These are phyloP conservation scores for Monotropa hypopitys DNA, from an alignment of 179 eudicot species.

Conservation along the genomic window DNA sequence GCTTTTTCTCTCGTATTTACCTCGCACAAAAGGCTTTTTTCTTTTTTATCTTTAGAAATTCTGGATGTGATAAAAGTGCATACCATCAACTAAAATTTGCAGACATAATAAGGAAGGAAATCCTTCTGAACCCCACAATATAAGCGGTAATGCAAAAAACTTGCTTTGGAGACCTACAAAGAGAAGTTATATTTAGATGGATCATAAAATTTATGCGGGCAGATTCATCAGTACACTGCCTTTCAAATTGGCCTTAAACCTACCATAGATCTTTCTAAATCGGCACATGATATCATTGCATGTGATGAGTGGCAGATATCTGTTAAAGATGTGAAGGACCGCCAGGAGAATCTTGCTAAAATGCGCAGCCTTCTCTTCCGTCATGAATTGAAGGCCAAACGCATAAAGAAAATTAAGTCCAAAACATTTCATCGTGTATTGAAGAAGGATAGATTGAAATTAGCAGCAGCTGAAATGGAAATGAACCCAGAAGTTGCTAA, in stretches of 20 bases:
- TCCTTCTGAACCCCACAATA: not conserved
- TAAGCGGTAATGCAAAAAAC: not conserved
- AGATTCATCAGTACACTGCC: not conserved
- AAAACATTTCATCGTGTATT: slow-evolving; percentile 66
- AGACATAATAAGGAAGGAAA: not conserved
- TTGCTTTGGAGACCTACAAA: not conserved
- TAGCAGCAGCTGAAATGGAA: slow-evolving; percentile 23
- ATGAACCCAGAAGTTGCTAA: slow-evolving; percentile 63
- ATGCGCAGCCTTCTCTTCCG: slow-evolving; percentile 83
- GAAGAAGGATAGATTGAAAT: slow-evolving; percentile 71
- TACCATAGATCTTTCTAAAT: not conserved
- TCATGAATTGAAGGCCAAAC: slow-evolving; percentile 82
- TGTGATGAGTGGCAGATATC: slow-evolving; percentile 40
- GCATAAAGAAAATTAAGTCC: slow-evolving; percentile 77
- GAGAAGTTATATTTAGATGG: not conserved
- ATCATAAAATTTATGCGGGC: not conserved
- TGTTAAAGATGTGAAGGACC: slow-evolving; percentile 70
- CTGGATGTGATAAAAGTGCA: not conserved
- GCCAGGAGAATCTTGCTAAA: slow-evolving; percentile 63
- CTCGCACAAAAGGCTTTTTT: not conserved
- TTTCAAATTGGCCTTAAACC: not conserved
- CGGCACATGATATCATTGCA: not conserved
- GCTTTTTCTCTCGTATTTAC: not conserved
- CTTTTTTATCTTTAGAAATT: not conserved
- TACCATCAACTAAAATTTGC: not conserved